phyloP scores from a whole-genome alignment of 2,329 filamentous ascomycete genomes.

The Verruconis gallopava region DNA sequence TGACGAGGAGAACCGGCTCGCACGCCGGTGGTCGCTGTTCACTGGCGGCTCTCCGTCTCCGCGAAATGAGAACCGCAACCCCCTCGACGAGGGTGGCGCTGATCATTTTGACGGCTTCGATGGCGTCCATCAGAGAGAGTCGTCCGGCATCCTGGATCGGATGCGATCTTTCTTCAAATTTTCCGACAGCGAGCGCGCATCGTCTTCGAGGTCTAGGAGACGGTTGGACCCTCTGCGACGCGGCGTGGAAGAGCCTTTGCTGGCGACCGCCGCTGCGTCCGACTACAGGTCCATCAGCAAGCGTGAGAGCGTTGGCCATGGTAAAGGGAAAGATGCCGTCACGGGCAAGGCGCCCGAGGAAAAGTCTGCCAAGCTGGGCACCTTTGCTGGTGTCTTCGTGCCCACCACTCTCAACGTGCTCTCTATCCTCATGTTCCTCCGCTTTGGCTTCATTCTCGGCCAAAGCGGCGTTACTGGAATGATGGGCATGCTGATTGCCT shows the following conservation, averaged over 20 bases:
- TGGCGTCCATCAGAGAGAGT: background rate
- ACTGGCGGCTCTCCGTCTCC: background rate
- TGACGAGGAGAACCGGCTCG: conserved; percentile 32
- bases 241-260: background rate
- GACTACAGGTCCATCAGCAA: background rate
- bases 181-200: too few relatives aligned
- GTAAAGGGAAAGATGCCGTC: background rate
- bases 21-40: conserved; percentile 23
- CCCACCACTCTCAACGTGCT: conserved; percentile 81
- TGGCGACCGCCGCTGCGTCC: background rate
- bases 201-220: background rate
- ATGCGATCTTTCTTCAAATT: too few relatives aligned
- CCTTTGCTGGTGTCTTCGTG: conserved; percentile 56
- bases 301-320: background rate
- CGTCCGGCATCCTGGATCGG: too few relatives aligned
- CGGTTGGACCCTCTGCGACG: background rate
- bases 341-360: background rate
- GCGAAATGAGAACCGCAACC: background rate
- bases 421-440: conserved; percentile 84
- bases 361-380: conserved; percentile 50
- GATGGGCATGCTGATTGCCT: conserved; percentile 59
- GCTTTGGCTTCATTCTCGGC: conserved; percentile 74
- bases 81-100: background rate
- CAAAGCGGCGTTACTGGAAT: conserved; percentile 70
- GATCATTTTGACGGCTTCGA: background rate